Base-by-base conservation (phyloP, 1,139 yeast genomes). In the Pichia sp. region DNA sequence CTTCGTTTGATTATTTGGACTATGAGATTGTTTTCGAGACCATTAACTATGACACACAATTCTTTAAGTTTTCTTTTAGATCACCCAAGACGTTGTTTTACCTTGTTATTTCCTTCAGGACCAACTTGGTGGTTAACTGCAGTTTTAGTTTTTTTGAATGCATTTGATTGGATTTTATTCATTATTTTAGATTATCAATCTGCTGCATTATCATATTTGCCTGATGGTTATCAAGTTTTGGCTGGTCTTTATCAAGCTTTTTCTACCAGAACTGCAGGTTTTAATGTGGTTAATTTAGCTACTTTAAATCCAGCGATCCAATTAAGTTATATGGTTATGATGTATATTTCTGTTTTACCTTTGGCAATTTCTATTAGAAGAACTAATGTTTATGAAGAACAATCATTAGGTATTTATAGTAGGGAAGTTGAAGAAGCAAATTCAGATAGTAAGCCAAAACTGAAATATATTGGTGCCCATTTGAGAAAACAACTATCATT, bases 371-470 rank as follows among this genome's bases (percentile, higher is more conserved):
- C 97, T 39, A 89, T 92, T 54, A 81, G 99, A 66, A 77, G 97
- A 61, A 92, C 98, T 24, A 92, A 92, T 62, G 99, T 92, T 40
- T 92, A 92, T 65, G 99, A 92, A 61, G 98, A 92, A 60, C 97
- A 89, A 61, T 85, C 96, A 0, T 68, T 92, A 50, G 98, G 98
- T 12, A 76, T 90, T 12, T 90, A 87, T 60, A 60, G 58, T 16
- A 60, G 58, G 26, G 67, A 60, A 6, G 51, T 56, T 7, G 74
- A 70, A 30, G 62, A 59, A 4, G 41, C 29, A 5, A 16, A 28
- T 26, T 30, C 42, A 4, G 61, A 56, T 8, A 51, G 53, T 28
- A 49, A 51, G 6, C 54, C 49, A 31, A 43, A 51, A 29, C 55
- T 46, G 50, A 76, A 63, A 46, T 87, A 82, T 58, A 78, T 90